These are phyloP conservation scores for Aspergillus eucalypticola DNA, from an alignment of 2,329 filamentous ascomycete genomes.

Conservation along the genomic window DNA sequence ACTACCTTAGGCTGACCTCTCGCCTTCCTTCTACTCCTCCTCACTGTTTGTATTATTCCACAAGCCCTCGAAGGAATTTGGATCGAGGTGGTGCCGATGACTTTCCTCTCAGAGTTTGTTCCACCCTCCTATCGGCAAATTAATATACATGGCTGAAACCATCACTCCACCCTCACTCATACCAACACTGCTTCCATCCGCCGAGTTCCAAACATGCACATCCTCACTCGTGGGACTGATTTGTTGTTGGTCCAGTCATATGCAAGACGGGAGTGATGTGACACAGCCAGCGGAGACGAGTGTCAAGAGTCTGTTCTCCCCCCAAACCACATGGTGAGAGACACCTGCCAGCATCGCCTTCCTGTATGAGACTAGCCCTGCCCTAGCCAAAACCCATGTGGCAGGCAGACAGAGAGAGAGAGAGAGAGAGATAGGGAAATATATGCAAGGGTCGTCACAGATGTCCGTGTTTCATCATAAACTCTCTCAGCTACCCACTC, in stretches of 20 bases:
- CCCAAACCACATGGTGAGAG: neutral
- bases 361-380: neutral
- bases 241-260: neutral
- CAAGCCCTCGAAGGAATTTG: neutral
- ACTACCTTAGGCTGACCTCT: slow-evolving; percentile 1
- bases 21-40: neutral
- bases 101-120: neutral
- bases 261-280: neutral
- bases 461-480: neutral
- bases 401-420: neutral
- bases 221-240: neutral
- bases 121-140: slow-evolving; percentile 2
- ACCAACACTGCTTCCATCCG: neutral
- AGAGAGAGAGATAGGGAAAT: too few relatives aligned
- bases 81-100: neutral
- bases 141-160: slow-evolving; percentile 2
- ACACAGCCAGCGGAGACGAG: neutral
- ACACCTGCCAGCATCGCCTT: neutral
- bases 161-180: neutral
- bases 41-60: neutral
- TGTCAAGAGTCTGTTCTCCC: neutral
- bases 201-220: neutral
- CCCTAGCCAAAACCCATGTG: neutral
- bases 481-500: neutral
- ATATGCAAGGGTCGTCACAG: neutral